A percentile compares a stretch with the other conserved stretches of the same genome.
Evolutionary conservation across 202 grass and related monocot species (phyloP).

Genomic region (Brachypodium distachyon): DNA sequence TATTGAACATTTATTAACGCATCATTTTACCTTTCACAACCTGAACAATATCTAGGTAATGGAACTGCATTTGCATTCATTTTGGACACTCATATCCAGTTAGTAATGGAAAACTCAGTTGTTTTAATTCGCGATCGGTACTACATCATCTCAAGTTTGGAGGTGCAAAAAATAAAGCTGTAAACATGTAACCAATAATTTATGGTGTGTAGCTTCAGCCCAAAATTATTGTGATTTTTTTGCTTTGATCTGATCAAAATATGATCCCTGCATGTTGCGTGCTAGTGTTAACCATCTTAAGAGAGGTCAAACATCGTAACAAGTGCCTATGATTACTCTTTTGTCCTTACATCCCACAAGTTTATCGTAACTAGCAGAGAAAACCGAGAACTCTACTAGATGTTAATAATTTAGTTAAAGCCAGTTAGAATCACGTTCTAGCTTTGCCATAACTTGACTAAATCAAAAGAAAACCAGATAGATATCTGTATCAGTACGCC

Average conservation of each 20-base stretch:
- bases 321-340: not conserved
- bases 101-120: not conserved
- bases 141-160: not conserved
- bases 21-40: not conserved
- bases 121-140: not conserved
- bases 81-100: not conserved
- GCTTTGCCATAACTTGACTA: not conserved
- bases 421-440: not conserved
- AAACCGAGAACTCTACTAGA: not conserved
- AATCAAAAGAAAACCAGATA: not conserved
- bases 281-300: not conserved
- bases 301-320: not conserved
- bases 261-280: not conserved
- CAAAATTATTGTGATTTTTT: not conserved
- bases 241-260: not conserved
- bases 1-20: not conserved
- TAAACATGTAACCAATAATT: not conserved
- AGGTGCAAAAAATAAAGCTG: not conserved
- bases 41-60: not conserved
- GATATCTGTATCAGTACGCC: not conserved
- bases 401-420: not conserved
- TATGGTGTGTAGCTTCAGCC: not conserved
- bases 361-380: not conserved
- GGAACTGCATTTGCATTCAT: slow-evolving; percentile 1
- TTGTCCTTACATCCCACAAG: not conserved